Evolutionary conservation across 2,329 filamentous ascomycete genomes (phyloP).

Genomic region (Westerdykella ornata): DNA sequence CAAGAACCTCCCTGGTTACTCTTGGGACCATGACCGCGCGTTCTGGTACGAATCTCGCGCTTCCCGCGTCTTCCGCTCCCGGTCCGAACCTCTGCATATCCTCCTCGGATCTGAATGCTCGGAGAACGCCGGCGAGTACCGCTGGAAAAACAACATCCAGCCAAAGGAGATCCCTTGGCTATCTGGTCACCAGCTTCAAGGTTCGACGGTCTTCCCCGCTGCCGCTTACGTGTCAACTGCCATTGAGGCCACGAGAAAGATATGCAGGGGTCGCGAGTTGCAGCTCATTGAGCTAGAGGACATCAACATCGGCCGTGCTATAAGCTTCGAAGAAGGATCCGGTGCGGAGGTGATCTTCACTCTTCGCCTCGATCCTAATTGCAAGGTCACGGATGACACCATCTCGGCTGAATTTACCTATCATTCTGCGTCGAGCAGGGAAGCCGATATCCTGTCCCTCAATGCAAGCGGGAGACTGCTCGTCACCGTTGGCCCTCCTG

Average conservation of each 20-base stretch:
- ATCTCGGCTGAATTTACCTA: too few relatives aligned
- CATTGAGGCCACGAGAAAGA: slow-evolving; percentile 14
- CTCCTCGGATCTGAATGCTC: slow-evolving; percentile 1
- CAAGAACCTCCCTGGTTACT: slow-evolving; percentile 18
- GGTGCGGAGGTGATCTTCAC: too few relatives aligned
- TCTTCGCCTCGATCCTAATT: too few relatives aligned
- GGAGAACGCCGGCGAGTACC: not conserved
- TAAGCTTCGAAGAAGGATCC: too few relatives aligned
- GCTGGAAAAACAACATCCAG: slow-evolving; percentile 12
- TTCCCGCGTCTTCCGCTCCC: not conserved
- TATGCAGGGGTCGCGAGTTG: too few relatives aligned
- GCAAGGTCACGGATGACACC: too few relatives aligned
- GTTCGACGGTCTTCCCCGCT: slow-evolving; percentile 40
- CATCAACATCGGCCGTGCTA: slow-evolving; percentile 2
- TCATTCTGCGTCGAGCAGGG: too few relatives aligned
- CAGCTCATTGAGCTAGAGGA: slow-evolving; percentile 6
- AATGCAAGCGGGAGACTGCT: too few relatives aligned
- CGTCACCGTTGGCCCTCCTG: too few relatives aligned
- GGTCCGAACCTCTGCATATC: not conserved
- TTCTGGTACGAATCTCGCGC: slow-evolving; percentile 6
- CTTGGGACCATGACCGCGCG: slow-evolving; percentile 21
- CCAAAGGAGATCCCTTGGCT: slow-evolving; percentile 14
- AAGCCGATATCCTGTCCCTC: too few relatives aligned
- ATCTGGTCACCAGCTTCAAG: slow-evolving; percentile 13
- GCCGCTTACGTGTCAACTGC: slow-evolving; percentile 42